Base-by-base conservation (phyloP, 768 basidiomycete species). In the Zangia roseola region DNA sequence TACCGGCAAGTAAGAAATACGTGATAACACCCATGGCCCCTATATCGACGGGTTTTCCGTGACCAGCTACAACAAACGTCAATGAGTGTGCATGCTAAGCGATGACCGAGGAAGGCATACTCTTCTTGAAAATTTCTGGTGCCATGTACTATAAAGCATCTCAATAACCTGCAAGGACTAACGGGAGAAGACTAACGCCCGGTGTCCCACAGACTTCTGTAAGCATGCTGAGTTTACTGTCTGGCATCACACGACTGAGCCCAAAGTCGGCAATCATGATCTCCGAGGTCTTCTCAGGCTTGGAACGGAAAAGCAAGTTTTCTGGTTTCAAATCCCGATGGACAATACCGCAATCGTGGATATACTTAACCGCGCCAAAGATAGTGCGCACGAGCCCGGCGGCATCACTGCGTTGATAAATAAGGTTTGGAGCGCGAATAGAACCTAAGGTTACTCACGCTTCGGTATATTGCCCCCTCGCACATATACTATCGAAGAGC, bases 21-120 rank as follows among this genome's bases (percentile, higher is more conserved):
- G 95, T 90, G 68, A 99, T 94, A 41, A 99, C 95, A 33, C 95
- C 95, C 82, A 98, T 94, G 1, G 95, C 94, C 94, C 93, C 94
- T 47, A 95, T 72, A 60, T 95, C 95, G 16, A 97, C 94, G 9
- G 94, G 94, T 71, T 91, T 97, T 35, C 88, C 82, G 60, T 99
- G 95, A 4, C 95, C 95, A 47, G 84, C 88, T 89, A 61, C 25
- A 45, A 37, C 9, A 23, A 24, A 16, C 13, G 23, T 55, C 42
- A 55, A 35, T 36, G 26, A 36, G 33, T 47, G 30, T 47, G n/a
- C n/a, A n/a, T n/a, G 20, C 8, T 7, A 8, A n/a, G 40, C 10
- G 13, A 19, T 26, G 7, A 12, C 9, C n/a, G 39, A 43, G 5
- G 33, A 42, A 14, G 3, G 70, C 83, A 33, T 53, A 91, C 88